Conservation (phyloP, 202 grass and related monocot species). For the Schoenoplectus triqueter region DNA sequence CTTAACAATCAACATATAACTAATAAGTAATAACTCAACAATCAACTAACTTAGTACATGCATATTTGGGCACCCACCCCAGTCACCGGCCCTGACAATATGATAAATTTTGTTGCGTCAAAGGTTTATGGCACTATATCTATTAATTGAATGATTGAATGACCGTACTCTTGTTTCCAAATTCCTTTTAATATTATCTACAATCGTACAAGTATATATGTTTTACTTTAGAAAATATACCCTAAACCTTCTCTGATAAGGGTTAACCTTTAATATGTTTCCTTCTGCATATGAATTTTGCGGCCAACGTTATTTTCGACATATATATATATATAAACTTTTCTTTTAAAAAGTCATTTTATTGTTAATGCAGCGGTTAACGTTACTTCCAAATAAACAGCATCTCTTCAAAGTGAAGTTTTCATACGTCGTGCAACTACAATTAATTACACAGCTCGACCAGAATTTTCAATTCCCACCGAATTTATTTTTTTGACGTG, state of each 20-base stretch:
- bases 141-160: background rate
- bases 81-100: background rate
- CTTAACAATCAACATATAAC: too few species aligned
- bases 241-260: too few species aligned
- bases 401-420: background rate
- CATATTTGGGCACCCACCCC: too few species aligned
- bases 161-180: slow-evolving; percentile 5
- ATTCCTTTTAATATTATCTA: background rate
- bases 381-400: background rate
- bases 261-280: background rate
- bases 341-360: background rate
- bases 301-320: background rate
- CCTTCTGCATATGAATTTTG: slow-evolving; percentile 1
- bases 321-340: background rate
- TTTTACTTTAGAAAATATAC: too few species aligned
- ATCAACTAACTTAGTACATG: too few species aligned
- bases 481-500: background rate
- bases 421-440: background rate
- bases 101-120: background rate
- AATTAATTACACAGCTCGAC: background rate
- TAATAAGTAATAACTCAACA: too few species aligned
- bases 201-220: too few species aligned
- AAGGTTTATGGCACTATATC: background rate
- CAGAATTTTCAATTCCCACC: background rate
- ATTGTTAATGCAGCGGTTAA: slow-evolving; percentile 4